Evolutionary conservation across 2,329 filamentous ascomycete species (phyloP), one percentile per base, ranked within the genome.

Genomic region (Xylariales sp.): DNA sequence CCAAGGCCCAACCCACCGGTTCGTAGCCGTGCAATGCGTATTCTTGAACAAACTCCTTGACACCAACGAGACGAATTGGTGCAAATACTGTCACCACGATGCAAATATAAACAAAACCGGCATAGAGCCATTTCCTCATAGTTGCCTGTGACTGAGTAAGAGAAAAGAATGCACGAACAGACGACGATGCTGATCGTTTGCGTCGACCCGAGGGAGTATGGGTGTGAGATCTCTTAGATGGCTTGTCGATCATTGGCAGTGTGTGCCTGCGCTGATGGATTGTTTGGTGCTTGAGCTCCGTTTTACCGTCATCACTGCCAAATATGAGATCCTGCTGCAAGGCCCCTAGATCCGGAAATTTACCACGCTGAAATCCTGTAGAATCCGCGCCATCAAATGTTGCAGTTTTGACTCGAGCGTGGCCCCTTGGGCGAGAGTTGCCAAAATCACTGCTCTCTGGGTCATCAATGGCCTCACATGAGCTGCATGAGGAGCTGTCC

Each of bases 1-100:
- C 84, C 10, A 96, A 61, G 0, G 88, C 90, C 93, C 93, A 98
- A 3, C 91, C 88, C 30, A 98, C 78, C 0, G 93, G 89, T 51
- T 98, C 93, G 36, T 80, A 67, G 13, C 78, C 80, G 23, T 73
- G 55, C 2, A 98, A 69, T 12, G 88, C 89, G 44, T 76, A 70
- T 29, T 65, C 62, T 27, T 74, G 65, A 34, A 97, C 78, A 48
- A 88, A 85, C 3, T 70, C 68, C 38, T 89, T 78, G 19, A 97
- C 74, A 0, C 81, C 85, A 4, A 80, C 62, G 8, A 37, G 42
- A 11, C 43, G 47, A 20, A 53, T n/a, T 1, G 56, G 55, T 13
- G 76, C 61, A 4, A 95, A 62, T 37, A 94, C 77, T 21, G 88
- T 76, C 1, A 67, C 52, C 7, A 82, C 37, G 6, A 94, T 77